Evolutionary conservation across 495 filamentous ascomycete species (phyloP).

Genomic region (Saxispiralis lemnorum): DNA sequence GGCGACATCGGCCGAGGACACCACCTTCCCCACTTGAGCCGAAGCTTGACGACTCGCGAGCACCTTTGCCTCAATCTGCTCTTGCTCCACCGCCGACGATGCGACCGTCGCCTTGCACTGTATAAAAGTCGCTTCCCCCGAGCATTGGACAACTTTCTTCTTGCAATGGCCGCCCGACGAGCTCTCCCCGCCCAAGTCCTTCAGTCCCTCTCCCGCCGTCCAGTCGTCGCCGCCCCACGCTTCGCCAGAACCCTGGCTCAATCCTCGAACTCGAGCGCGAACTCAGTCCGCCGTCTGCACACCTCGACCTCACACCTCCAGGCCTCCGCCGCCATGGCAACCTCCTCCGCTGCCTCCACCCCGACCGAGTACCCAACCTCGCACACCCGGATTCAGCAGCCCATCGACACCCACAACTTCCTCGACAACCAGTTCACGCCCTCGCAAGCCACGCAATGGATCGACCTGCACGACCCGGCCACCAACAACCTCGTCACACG

Average conservation of each 20-base stretch:
- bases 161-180: conserved; percentile 17
- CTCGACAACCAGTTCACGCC: conserved; percentile 74
- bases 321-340: conserved; percentile 26
- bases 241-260: conserved; percentile 18
- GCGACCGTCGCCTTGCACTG: too few species aligned
- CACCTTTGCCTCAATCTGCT: too few species aligned
- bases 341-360: conserved; percentile 38
- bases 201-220: conserved; percentile 11
- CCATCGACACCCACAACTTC: conserved; percentile 75
- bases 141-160: not conserved
- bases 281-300: conserved; percentile 23
- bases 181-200: conserved; percentile 15
- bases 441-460: conserved; percentile 62
- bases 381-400: conserved; percentile 59
- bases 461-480: conserved; percentile 85
- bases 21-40: too few species aligned
- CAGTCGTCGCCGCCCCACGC: conserved; percentile 7
- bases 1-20: too few species aligned
- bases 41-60: too few species aligned
- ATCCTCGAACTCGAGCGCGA: conserved; percentile 13
- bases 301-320: conserved; percentile 23
- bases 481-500: conserved; percentile 96
- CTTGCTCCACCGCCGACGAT: too few species aligned
- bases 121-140: too few species aligned
- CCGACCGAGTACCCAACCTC: conserved; percentile 59